Evolutionary conservation across 441 rosid genomes (phyloP).

Genomic region (Macaranga tanarius): DNA sequence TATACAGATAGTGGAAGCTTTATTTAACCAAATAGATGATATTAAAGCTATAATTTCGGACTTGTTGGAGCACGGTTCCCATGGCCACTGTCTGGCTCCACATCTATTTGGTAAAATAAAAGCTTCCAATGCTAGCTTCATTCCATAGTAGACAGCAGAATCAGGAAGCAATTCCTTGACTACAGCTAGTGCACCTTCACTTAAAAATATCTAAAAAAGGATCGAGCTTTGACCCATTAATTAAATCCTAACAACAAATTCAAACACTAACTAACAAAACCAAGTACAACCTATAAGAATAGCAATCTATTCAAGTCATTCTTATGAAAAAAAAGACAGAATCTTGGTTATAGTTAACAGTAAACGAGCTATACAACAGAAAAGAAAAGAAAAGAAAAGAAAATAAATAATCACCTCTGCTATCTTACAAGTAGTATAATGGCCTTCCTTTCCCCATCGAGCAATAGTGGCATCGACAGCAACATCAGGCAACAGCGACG

Average conservation of each 20-base stretch:
- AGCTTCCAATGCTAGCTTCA: no score
- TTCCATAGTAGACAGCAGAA: no score
- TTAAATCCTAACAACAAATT: background rate
- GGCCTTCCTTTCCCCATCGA: conserved; percentile 99
- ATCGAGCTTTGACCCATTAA: conserved; percentile 21
- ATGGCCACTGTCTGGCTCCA: no score
- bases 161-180: conserved; percentile 68
- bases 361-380: background rate
- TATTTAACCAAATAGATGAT: no score
- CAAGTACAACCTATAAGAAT: background rate
- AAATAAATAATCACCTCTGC: conserved; percentile 59
- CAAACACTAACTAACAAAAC: no score
- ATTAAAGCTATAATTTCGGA: no score
- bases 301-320: background rate
- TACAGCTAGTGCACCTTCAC: conserved; percentile 59
- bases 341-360: background rate
- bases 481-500: no score
- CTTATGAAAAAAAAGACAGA: background rate
- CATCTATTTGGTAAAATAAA: no score
- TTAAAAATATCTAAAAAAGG: conserved; percentile 52
- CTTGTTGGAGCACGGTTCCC: no score
- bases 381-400: no score
- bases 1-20: no score
- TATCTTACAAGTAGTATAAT: conserved; percentile 71
- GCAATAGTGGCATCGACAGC: no score